These are phyloP conservation scores for Aspergillus transmontanensis DNA, from an alignment of 2,329 filamentous ascomycete genomes.

Conservation along the genomic window DNA sequence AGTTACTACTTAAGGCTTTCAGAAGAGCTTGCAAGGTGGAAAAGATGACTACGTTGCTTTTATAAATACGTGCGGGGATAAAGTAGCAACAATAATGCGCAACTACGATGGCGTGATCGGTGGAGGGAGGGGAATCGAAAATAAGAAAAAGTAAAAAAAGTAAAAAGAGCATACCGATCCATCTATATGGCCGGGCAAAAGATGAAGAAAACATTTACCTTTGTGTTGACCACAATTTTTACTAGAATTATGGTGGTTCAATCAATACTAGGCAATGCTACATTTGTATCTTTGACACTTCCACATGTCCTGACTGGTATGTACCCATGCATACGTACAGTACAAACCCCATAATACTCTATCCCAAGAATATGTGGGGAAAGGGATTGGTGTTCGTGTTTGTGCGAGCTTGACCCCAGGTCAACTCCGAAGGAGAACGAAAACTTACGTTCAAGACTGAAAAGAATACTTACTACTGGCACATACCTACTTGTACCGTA, in stretches of 20 bases:
- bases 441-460: too few relatives aligned
- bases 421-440: too few relatives aligned
- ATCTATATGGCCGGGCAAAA: not conserved
- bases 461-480: too few relatives aligned
- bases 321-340: too few relatives aligned
- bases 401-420: too few relatives aligned
- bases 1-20: slow-evolving; percentile 1
- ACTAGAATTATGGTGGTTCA: not conserved
- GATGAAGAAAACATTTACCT: not conserved
- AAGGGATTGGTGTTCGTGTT: too few relatives aligned
- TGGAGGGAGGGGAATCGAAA: not conserved
- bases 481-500: too few relatives aligned
- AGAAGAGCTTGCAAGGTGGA: slow-evolving; percentile 3
- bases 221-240: not conserved
- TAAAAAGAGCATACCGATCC: not conserved
- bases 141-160: not conserved
- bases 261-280: too few relatives aligned
- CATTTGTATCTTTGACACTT: too few relatives aligned
- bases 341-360: not conserved
- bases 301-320: too few relatives aligned
- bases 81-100: not conserved
- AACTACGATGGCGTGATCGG: slow-evolving; percentile 20
- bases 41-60: not conserved
- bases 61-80: not conserved
- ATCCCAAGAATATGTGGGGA: not conserved